A percentile compares a stretch with the other conserved stretches of the same genome.
phyloP scores from a whole-genome alignment of 306 rosid species.

The Castanospermum australe region DNA sequence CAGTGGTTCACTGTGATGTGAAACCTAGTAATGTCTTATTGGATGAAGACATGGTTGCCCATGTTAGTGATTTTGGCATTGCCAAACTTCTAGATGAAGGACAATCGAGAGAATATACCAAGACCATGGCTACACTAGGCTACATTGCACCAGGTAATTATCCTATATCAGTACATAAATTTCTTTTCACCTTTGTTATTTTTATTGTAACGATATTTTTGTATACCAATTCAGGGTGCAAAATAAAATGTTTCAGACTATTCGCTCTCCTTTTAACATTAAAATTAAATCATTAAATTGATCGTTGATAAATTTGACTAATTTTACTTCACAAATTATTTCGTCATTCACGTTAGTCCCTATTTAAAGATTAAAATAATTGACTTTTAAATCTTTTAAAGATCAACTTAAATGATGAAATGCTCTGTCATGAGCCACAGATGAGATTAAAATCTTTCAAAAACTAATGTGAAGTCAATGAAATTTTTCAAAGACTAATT shows the following conservation, averaged over 20 bases:
- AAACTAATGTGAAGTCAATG: no score
- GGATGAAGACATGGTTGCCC: conserved; percentile 23
- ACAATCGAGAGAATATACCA: conserved; percentile 10
- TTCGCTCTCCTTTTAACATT: not conserved
- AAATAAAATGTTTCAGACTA: not conserved
- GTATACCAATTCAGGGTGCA: not conserved
- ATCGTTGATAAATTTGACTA: no score
- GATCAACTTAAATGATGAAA: no score
- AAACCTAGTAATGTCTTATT: conserved; percentile 22
- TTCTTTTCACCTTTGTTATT: not conserved
- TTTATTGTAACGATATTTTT: not conserved
- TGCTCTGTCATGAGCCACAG: no score
- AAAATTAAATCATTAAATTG: no score
- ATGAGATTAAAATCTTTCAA: no score
- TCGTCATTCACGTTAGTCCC: no score
- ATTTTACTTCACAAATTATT: no score
- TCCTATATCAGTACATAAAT: not conserved
- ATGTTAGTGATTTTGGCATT: conserved; percentile 27
- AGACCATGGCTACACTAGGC: conserved; percentile 21
- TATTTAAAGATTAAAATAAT: no score
- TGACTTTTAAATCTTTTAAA: no score
- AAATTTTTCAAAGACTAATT: no score
- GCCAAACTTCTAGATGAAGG: conserved; percentile 11
- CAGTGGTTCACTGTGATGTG: conserved; percentile 25
- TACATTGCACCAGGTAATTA: conserved; percentile 21